These are phyloP conservation scores for Juncus effusus DNA, from an alignment of 176 grass and related monocot genomes.

Conservation along the genomic window DNA sequence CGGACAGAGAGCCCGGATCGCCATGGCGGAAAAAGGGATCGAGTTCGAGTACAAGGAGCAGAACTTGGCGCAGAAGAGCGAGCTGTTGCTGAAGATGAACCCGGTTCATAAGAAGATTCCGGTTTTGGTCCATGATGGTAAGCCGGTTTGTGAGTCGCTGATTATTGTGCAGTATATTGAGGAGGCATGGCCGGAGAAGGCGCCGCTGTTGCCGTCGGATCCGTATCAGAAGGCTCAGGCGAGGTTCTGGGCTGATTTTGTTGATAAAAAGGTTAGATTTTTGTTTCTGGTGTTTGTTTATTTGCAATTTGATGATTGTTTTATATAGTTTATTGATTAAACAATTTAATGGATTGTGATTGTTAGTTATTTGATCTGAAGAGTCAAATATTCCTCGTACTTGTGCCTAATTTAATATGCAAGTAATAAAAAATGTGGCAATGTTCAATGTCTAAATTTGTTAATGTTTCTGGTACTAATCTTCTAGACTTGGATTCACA, in stretches of 20 bases:
- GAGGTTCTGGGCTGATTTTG: slow-evolving; percentile 56
- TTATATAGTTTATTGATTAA: not conserved
- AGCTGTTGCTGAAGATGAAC: slow-evolving; percentile 55
- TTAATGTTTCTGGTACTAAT: too few species aligned
- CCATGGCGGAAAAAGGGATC: slow-evolving; percentile 62
- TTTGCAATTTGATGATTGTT: not conserved
- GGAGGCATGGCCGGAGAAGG: slow-evolving; percentile 35
- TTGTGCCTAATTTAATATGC: too few species aligned
- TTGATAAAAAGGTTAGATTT: slow-evolving; percentile 45
- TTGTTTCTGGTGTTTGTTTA: not conserved
- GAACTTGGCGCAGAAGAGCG: slow-evolving; percentile 52
- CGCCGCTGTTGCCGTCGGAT: slow-evolving; percentile 43
- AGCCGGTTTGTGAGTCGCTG: slow-evolving; percentile 53
- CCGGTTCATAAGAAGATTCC: slow-evolving; percentile 61
- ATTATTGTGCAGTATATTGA: slow-evolving; percentile 59
- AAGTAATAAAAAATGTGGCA: too few species aligned
- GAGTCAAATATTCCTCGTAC: too few species aligned
- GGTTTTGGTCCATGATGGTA: slow-evolving; percentile 48
- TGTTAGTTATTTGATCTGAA: too few species aligned
- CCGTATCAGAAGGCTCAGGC: slow-evolving; percentile 32
- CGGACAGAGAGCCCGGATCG: slow-evolving; percentile 47
- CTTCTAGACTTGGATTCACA: too few species aligned
- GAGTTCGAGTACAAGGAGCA: slow-evolving; percentile 51
- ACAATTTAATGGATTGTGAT: not conserved
- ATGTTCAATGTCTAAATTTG: too few species aligned